These are phyloP conservation scores for Liquidambar formosana DNA, from an alignment of 164 flowering plant species.

Conservation along the genomic window DNA sequence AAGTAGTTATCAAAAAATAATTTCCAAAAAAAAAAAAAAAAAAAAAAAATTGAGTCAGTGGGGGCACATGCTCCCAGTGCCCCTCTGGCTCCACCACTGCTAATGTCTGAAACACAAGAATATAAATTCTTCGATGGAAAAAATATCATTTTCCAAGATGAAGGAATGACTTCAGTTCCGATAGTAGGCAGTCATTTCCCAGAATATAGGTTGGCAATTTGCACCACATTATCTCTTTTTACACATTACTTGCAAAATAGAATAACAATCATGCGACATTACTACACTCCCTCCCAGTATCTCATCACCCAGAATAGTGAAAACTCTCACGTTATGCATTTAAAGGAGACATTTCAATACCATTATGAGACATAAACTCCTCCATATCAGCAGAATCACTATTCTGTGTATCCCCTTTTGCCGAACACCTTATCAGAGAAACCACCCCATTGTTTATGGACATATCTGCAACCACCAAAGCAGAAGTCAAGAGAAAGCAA, in stretches of 20 bases:
- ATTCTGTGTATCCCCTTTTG: not conserved
- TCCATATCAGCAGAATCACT: slow-evolving; percentile 5
- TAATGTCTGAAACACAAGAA: too few relatives aligned
- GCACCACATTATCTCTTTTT: not conserved
- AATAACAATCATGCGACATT: not conserved
- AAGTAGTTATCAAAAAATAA: too few relatives aligned
- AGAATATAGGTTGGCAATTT: too few relatives aligned
- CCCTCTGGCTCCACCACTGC: too few relatives aligned
- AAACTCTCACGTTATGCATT: not conserved
- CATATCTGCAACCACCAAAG: slow-evolving; percentile 14
- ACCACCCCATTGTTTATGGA: slow-evolving; percentile 1
- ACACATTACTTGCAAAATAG: not conserved
- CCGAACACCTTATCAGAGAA: slow-evolving; percentile 6
- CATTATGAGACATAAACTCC: slow-evolving; percentile 5
- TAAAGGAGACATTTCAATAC: slow-evolving; percentile 6
- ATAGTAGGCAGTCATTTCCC: too few relatives aligned
- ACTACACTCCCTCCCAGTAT: not conserved
- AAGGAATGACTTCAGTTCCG: too few relatives aligned
- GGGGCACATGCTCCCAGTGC: too few relatives aligned
- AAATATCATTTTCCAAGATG: too few relatives aligned
- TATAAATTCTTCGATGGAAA: too few relatives aligned
- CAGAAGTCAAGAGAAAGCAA: slow-evolving; percentile 3
- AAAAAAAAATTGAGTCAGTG: too few relatives aligned
- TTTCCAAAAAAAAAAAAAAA: too few relatives aligned
- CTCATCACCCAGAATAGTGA: not conserved